Conservation (phyloP, 495 filamentous ascomycete genomes). For the Aspergillus sparsus region DNA sequence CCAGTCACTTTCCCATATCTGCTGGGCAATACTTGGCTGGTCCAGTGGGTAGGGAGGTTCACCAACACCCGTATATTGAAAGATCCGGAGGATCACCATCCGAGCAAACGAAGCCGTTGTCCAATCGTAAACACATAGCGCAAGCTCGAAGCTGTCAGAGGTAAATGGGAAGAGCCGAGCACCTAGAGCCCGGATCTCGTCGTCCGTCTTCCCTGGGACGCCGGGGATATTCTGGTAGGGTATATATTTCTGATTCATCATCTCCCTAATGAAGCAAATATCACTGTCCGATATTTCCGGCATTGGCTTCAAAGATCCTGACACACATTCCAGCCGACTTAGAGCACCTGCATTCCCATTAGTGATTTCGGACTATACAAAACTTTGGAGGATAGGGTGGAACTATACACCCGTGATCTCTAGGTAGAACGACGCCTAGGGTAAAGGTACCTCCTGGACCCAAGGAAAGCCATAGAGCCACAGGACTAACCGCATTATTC, state of each 20-base stretch:
- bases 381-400: background rate
- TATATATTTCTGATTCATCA: background rate
- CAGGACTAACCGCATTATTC: background rate
- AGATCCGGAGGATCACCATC: background rate
- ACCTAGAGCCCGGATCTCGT: background rate
- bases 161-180: background rate
- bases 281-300: background rate
- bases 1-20: background rate
- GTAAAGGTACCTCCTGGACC: background rate
- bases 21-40: background rate
- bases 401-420: background rate
- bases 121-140: background rate
- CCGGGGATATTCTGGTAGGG: background rate
- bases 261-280: background rate
- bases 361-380: background rate
- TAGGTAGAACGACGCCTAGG: background rate
- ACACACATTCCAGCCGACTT: background rate
- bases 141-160: conserved; percentile 1
- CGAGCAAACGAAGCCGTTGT: conserved; percentile 2
- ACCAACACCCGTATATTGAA: background rate
- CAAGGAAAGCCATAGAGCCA: background rate
- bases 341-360: background rate
- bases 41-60: background rate
- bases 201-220: background rate
- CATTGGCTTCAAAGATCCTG: background rate